Evolutionary conservation across 129 eudicot genomes (phyloP), one percentile per base, ranked within the genome.

Genomic region (Chrysanthemum seticuspe): DNA sequence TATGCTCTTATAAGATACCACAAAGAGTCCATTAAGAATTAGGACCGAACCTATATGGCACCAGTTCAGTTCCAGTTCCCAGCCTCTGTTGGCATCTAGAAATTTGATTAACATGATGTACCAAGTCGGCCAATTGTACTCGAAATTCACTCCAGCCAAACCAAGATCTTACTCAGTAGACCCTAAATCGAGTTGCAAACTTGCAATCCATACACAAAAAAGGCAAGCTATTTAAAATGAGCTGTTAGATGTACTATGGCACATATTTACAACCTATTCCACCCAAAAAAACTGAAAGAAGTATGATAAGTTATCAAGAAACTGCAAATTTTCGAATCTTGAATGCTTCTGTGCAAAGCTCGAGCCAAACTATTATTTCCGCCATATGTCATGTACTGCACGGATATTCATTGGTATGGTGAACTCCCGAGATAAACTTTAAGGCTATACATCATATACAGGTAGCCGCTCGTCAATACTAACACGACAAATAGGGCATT

Each of bases 401-500:
- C 70, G 56, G 76, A 75, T 75, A 54, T 54, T 77, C 66, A 62
- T 16, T 23, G 65, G 65, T 47, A 59, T 11, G 13, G 65, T 57
- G 13, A 70, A 70, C 65, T 70, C 49, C 15, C 61, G 34, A 40
- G 55, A 29, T 18, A 51, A 27, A 8, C 69, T 52, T 64, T 53
- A n/a, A 62, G 71, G 77, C 88, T 83, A 87, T 65, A 83, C 93
- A 78, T 87, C 97, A 76, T 72, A 67, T 73, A 91, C 86, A 70
- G 80, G 83, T 62, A 91, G 67, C 14, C 91, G 91, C 49, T 87
- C 95, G 70, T 85, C 89, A 25, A 91, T 80, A 70, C 59, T 85
- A 51, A 91, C 91, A 36, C 97, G 91, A 60, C 95, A 91, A 23
- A 91, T 87, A 16, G 95, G 97, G 81, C 97, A 91, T 73, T 77